Conservation (phyloP, 129 eudicot species). For the Lactuca sativa region DNA sequence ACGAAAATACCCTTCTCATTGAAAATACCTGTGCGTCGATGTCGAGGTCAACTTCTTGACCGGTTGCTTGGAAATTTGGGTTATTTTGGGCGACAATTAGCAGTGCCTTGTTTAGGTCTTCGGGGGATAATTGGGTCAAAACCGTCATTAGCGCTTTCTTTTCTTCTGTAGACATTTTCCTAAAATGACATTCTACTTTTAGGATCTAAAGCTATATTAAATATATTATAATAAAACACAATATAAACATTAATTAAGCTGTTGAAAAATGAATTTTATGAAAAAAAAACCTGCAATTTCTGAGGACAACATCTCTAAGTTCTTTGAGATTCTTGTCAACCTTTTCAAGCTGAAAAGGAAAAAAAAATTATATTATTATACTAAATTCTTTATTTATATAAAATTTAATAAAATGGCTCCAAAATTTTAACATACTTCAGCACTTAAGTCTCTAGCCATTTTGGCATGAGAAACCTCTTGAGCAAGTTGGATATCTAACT, state of each 20-base stretch:
- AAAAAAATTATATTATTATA: neutral
- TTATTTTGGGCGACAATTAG: constrained; percentile 63
- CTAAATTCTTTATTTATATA: neutral
- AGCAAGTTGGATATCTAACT: constrained; percentile 67
- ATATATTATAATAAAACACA: neutral
- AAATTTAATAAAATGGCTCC: neutral
- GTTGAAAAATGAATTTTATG: neutral
- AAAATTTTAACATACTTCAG: constrained; percentile 46
- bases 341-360: constrained; percentile 57
- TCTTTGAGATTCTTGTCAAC: constrained; percentile 55
- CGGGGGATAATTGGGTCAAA: constrained; percentile 57
- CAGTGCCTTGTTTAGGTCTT: constrained; percentile 69
- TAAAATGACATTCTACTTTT: constrained; percentile 19
- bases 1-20: neutral
- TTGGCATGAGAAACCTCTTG: constrained; percentile 92
- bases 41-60: constrained; percentile 67
- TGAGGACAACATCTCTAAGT: constrained; percentile 65
- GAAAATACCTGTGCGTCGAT: constrained; percentile 66
- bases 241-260: neutral
- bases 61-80: constrained; percentile 58
- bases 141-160: constrained; percentile 65
- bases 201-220: neutral
- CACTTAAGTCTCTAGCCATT: constrained; percentile 63
- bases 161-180: constrained; percentile 85
- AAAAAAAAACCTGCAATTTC: constrained; percentile 70